A percentile compares a stretch with the other conserved stretches of the same genome.
Evolutionary conservation across 139 green algal genomes (phyloP).

Genomic region (Tetradesmus lagerheimii): DNA sequence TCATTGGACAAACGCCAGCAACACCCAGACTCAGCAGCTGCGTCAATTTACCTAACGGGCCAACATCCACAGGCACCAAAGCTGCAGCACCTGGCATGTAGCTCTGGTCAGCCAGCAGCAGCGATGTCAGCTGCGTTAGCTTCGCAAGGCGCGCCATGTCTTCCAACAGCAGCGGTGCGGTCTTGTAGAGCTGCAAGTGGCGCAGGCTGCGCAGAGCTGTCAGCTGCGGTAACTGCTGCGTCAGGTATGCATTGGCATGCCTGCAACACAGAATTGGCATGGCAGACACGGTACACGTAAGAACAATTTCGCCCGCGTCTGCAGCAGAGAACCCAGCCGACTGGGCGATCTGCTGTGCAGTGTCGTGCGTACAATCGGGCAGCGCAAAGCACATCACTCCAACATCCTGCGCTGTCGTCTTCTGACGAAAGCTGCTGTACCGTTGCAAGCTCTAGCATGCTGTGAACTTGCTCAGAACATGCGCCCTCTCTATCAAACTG

Average conservation of each 20-base stretch:
- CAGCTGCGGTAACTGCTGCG: neutral
- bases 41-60: neutral
- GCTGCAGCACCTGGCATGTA: conserved; percentile 16
- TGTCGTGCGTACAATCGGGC: too few species aligned
- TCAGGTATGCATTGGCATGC: neutral
- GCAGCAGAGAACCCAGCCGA: too few species aligned
- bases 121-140: conserved; percentile 4
- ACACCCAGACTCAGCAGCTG: neutral
- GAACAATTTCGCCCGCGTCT: too few species aligned
- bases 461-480: too few species aligned
- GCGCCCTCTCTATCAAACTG: too few species aligned
- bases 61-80: neutral
- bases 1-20: neutral
- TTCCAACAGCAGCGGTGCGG: neutral
- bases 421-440: too few species aligned
- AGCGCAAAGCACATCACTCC: too few species aligned
- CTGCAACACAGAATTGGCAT: neutral
- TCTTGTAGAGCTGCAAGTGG: conserved; percentile 33
- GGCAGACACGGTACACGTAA: too few species aligned
- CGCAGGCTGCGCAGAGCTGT: conserved; percentile 12
- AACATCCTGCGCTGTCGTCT: too few species aligned
- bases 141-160: neutral
- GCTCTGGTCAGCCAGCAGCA: conserved; percentile 9
- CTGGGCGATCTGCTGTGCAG: too few species aligned
- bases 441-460: too few species aligned